Evolutionary conservation across 805 yeast genomes (phyloP).

Genomic region (Blastobotrys peoriensis): DNA sequence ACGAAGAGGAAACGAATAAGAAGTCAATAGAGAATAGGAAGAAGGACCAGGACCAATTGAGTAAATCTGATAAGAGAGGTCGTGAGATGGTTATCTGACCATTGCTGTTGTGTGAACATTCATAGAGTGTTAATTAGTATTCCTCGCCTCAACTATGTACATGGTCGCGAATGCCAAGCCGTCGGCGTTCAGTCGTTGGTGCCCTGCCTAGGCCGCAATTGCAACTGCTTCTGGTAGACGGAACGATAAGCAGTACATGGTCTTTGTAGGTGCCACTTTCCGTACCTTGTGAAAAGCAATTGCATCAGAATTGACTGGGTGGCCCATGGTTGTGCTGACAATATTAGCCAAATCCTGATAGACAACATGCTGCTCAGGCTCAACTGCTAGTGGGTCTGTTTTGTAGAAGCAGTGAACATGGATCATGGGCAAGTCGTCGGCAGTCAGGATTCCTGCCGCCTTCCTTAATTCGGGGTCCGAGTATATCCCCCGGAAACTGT

Average conservation of each 20-base stretch:
- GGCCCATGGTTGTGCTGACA: constrained; percentile 42
- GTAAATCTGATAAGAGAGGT: too few species aligned
- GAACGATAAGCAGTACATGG: constrained; percentile 88
- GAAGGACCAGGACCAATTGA: too few species aligned
- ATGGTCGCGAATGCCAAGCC: too few species aligned
- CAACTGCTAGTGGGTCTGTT: constrained; percentile 66
- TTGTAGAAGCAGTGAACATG: constrained; percentile 94
- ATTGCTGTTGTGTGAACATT: too few species aligned
- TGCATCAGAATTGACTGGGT: constrained; percentile 39
- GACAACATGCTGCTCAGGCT: constrained; percentile 63
- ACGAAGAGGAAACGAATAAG: too few species aligned
- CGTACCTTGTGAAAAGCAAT: constrained; percentile 78
- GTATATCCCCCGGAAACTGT: constrained; percentile 72
- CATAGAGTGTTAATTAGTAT: too few species aligned
- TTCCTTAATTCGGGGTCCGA: constrained; percentile 25
- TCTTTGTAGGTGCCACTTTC: constrained; percentile 93
- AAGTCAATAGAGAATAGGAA: too few species aligned
- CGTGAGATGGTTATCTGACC: too few species aligned
- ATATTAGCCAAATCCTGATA: constrained; percentile 58
- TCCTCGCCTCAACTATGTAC: too few species aligned
- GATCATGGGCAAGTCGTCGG: constrained; percentile 51
- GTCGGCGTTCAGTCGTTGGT: too few species aligned
- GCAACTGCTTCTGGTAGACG: constrained; percentile 43
- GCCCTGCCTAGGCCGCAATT: constrained; percentile 18
- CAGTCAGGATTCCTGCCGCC: constrained; percentile 5